Evolutionary conservation across 176 grass and related monocot genomes (phyloP), one percentile per base, ranked within the genome.

Genomic region (Elaeis guineensis): DNA sequence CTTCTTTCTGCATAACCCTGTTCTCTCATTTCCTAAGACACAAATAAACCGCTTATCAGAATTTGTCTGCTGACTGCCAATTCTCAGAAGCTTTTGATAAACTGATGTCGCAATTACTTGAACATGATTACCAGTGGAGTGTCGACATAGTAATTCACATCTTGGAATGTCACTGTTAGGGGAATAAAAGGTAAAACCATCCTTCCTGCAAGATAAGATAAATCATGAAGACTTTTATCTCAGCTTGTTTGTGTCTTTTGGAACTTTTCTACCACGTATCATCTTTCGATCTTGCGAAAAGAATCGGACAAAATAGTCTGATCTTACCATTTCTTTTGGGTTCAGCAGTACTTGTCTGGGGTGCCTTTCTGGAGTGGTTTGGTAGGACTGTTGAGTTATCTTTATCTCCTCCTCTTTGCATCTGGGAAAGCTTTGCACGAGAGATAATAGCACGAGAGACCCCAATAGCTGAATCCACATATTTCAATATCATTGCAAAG

Each of bases 91-190:
- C 51, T 50, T 70, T 20, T 64, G 6, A 24, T 44, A 4, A 59
- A 39, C 14, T 58, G 21, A 58, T 59, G 6, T 59, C 21, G 6
- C 9, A 55, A 17, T 24, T 48, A n/a, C 30, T 39, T 21, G 2
- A 44, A 54, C 17, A 30, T 17, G 59, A 54, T 70, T 90, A 95
- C 90, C 67, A 3, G n/a, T 25, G 90, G 82, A 51, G 80, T 70
- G 17, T 90, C 83, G 32, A 95, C 77, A 19, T 84, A 90, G 71
- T 95, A 95, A 66, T 84, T 95, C 54, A 95, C 77, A 65, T 95
- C 71, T 19, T 79, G 66, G 66, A 90, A 90, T 54, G 80, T 77
- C 71, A 95, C 65, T 63, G 68, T 77, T 55, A 95, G 73, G 17
- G 90, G 82, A 68, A 77, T 89, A 71, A 89, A 86, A 72, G 85